These are phyloP conservation scores for Calonectria naviculata DNA, from an alignment of 2,329 filamentous ascomycete species.

Conservation along the genomic window DNA sequence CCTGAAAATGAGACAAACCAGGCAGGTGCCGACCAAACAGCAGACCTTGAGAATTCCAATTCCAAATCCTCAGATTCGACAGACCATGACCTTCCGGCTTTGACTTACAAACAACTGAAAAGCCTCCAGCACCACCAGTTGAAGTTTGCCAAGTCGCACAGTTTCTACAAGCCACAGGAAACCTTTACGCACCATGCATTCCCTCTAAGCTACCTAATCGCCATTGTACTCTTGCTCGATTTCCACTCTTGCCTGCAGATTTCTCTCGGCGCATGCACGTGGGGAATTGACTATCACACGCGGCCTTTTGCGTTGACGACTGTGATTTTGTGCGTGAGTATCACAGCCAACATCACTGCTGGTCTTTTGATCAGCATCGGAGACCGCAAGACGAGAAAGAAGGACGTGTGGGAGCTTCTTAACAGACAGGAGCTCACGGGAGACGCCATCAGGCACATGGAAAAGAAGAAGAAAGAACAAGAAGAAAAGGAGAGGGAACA, in stretches of 20 bases:
- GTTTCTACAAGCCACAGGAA: slow-evolving; percentile 91
- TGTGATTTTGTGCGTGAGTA: slow-evolving; percentile 82
- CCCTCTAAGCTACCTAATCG: slow-evolving; percentile 77
- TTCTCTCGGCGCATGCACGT: slow-evolving; percentile 81
- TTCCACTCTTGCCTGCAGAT: slow-evolving; percentile 85
- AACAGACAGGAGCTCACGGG: slow-evolving; percentile 80
- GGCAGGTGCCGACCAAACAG: slow-evolving; percentile 46
- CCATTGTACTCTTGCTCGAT: slow-evolving; percentile 83
- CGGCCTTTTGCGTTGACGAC: slow-evolving; percentile 81
- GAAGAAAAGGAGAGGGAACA: slow-evolving; percentile 30
- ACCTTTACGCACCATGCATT: slow-evolving; percentile 86
- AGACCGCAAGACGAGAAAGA: slow-evolving; percentile 82
- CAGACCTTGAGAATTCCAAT: slow-evolving; percentile 54
- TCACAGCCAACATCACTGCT: slow-evolving; percentile 81
- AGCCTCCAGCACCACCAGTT: slow-evolving; percentile 80
- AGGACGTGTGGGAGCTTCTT: slow-evolving; percentile 83
- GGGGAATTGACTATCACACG: slow-evolving; percentile 77
- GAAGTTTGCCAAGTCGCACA: slow-evolving; percentile 85
- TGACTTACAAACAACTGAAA: slow-evolving; percentile 74
- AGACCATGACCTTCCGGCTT: slow-evolving; percentile 67
- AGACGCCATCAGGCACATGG: slow-evolving; percentile 62
- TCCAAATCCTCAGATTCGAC: slow-evolving; percentile 44
- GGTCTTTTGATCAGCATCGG: slow-evolving; percentile 82
- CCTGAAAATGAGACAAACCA: slow-evolving; percentile 45
- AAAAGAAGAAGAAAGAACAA: slow-evolving; percentile 52